Base-by-base conservation (phyloP, 257 asterid species). In the Salvia splendens region DNA sequence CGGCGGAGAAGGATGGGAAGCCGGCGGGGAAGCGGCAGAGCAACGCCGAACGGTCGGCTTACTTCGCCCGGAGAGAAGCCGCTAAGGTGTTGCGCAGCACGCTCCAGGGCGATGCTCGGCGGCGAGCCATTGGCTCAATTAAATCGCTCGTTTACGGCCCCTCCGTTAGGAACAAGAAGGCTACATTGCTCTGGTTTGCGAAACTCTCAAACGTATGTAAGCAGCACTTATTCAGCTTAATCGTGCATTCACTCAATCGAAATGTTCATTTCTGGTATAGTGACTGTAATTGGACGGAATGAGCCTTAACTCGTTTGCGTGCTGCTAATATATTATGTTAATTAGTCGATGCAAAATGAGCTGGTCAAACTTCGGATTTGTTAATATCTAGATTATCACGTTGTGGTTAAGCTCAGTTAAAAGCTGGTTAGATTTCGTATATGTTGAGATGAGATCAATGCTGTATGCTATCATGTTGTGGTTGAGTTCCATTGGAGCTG, bases 21-120 rank as follows among this genome's bases (percentile, higher is more conserved):
- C 80, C 80, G 57, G 77, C 63, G 36, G 64, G 61, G 52, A 83
- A 81, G 73, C 78, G 77, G 76, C 79, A 41, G 67, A 82, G 69
- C 79, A 79, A 66, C 32, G 88, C 91, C 50, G 91, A 84, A 57
- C 87, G 99, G 8, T 88, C 97, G 36, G 89, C 96, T 40, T 84
- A 84, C 82, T 91, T 91, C 76, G 96, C 99, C 4, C 81, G 99
- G 60, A 78, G 99, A 77, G 97, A 94, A 78, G 95, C 97, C 7
- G 96, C 99, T 35, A 94, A 88, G 81, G 95, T 94, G 24, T 68
- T 94, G 75, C 91, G 95, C 71, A 88, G 77, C 72, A 65, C 81
- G 58, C 96, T 94, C 49, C 92, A 76, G 65, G 99, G 99, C 1
- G 99, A 91, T 70, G 86, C 95, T 46, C 86, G 89, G 69, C 95